Percentiles rank a stretch among this genome's conserved stretches.
Evolutionary conservation across 192 early-diverging fungal species (phyloP).

Genomic region (Coemansia interrupta): DNA sequence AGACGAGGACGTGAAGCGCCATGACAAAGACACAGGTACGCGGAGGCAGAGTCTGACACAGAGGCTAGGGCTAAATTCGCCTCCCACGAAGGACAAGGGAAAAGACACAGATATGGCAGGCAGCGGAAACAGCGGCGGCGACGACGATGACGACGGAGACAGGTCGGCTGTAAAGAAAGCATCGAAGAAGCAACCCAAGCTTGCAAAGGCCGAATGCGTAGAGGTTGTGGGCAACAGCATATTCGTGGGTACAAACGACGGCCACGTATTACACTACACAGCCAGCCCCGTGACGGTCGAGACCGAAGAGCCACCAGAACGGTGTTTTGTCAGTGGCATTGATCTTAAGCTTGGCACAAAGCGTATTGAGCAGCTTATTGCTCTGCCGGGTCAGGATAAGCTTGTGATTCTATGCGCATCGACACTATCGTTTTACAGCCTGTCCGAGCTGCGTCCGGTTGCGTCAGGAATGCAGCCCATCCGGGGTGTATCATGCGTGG

Average conservation of each 20-base stretch:
- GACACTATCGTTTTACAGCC: slow-evolving; percentile 18
- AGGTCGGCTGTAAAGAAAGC: neutral
- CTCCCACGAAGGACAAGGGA: neutral
- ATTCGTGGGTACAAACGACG: slow-evolving; percentile 42
- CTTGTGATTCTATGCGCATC: slow-evolving; percentile 44
- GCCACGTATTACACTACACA: slow-evolving; percentile 39
- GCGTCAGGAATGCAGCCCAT: slow-evolving; percentile 17
- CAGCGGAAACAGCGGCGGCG: neutral
- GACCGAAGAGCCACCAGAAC: slow-evolving; percentile 10
- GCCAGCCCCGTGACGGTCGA: slow-evolving; percentile 17
- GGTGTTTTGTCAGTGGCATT: slow-evolving; percentile 13
- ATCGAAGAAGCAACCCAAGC: neutral
- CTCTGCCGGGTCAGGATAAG: slow-evolving; percentile 26
- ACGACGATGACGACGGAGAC: slow-evolving; percentile 3
- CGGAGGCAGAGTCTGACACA: slow-evolving; percentile 48
- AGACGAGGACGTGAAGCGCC: slow-evolving; percentile 1
- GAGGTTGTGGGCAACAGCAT: slow-evolving; percentile 31
- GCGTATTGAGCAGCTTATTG: slow-evolving; percentile 45
- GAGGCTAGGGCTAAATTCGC: slow-evolving; percentile 23
- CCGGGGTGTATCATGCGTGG: slow-evolving; percentile 40
- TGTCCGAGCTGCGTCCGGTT: slow-evolving; percentile 28
- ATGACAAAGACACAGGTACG: neutral
- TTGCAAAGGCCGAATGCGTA: slow-evolving; percentile 29
- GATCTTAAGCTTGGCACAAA: slow-evolving; percentile 28
- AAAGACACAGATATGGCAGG: neutral